phyloP scores from a whole-genome alignment of 2,329 filamentous ascomycete species.

The Falciphora oryzae region DNA sequence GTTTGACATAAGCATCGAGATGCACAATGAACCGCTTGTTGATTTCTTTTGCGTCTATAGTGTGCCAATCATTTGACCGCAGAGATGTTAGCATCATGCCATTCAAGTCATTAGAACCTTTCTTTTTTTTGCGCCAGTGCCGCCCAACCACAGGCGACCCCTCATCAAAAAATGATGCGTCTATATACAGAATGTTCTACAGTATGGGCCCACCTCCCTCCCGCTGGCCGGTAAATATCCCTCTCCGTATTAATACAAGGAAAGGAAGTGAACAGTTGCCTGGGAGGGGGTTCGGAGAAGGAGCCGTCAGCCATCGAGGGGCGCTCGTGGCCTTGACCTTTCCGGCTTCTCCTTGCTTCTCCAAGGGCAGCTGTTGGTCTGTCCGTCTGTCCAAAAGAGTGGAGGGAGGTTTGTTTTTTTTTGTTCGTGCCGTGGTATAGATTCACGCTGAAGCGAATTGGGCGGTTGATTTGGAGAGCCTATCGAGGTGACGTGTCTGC shows the following conservation, averaged over 20 bases:
- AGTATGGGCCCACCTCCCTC: neutral
- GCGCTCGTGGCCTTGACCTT: neutral
- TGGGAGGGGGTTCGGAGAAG: neutral
- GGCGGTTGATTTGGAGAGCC: neutral
- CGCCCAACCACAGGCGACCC: neutral
- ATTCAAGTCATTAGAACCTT: conserved; percentile 6
- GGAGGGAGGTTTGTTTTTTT: neutral
- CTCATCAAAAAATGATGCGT: conserved; percentile 5
- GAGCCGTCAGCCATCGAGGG: neutral
- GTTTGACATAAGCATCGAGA: conserved; percentile 6
- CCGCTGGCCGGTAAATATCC: neutral
- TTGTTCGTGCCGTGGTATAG: neutral
- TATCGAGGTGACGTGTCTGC: neutral
- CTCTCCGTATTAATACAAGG: conserved; percentile 6
- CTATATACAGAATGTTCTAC: conserved; percentile 11
- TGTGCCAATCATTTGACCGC: neutral
- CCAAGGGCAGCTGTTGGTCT: neutral
- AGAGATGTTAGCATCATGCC: conserved; percentile 9
- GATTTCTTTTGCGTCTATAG: neutral
- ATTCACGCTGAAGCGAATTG: neutral
- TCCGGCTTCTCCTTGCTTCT: neutral
- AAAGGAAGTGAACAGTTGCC: neutral
- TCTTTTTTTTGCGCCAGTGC: conserved; percentile 5
- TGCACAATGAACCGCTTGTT: neutral
- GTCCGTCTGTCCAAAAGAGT: neutral